Percentiles rank a stretch among this genome's conserved stretches.
Evolutionary conservation across 768 basidiomycete genomes (phyloP).

Genomic region (Nevesoporus exiguus): DNA sequence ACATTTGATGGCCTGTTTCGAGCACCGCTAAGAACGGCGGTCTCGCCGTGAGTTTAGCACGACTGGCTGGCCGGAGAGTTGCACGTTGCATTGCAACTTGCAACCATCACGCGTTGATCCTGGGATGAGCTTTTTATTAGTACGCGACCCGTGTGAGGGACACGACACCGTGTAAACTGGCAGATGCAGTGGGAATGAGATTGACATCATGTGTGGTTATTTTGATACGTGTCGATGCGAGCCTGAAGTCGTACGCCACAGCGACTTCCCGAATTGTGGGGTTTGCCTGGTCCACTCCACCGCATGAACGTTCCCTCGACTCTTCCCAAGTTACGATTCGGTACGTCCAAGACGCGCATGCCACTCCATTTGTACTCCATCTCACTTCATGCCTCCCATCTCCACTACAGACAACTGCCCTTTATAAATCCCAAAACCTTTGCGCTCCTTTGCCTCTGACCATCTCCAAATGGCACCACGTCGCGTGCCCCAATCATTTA

Average conservation of each 20-base stretch:
- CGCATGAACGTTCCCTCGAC: slow-evolving; percentile 8
- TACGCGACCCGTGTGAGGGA: too few species aligned
- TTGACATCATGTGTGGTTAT: not conserved
- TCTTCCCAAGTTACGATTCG: not conserved
- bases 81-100: too few species aligned
- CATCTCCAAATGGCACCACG: slow-evolving; percentile 44
- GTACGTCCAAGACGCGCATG: slow-evolving; percentile 15
- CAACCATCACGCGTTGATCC: too few species aligned
- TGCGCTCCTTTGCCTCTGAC: slow-evolving; percentile 9
- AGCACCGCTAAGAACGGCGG: too few species aligned
- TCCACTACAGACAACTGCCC: not conserved
- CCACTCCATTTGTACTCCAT: not conserved
- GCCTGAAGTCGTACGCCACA: slow-evolving; percentile 18
- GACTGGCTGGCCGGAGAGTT: too few species aligned
- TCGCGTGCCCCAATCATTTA: slow-evolving; percentile 40
- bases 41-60: too few species aligned
- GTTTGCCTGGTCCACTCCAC: slow-evolving; percentile 11
- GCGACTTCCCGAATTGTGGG: slow-evolving; percentile 22
- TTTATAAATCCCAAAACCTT: slow-evolving; percentile 8
- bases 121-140: too few species aligned
- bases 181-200: not conserved
- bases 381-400: not conserved
- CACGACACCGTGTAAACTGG: too few species aligned
- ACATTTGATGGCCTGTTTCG: too few species aligned
- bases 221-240: not conserved